phyloP scores from a whole-genome alignment of 2,329 filamentous ascomycete species.

The Pleomassaria siparia region DNA sequence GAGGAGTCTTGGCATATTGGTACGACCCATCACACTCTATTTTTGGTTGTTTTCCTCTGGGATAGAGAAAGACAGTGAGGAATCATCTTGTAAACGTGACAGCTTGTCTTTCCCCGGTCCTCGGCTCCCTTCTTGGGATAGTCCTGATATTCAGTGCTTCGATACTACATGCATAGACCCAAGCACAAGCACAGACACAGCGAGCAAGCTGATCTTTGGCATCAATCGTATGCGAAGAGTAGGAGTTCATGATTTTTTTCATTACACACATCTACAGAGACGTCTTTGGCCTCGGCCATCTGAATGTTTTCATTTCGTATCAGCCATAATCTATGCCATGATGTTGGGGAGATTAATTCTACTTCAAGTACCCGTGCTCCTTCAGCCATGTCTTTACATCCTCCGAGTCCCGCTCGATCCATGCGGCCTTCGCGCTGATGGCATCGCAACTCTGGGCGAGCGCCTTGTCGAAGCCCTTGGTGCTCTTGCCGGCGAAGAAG shows the following conservation, averaged over 20 bases:
- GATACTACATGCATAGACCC: no score
- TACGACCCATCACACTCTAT: no score
- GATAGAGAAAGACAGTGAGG: no score
- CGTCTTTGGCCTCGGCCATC: background rate
- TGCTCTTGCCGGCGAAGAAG: constrained; percentile 83
- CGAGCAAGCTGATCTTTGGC: no score
- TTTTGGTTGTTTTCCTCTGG: no score
- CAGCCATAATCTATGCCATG: constrained; percentile 1
- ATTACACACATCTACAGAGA: constrained; percentile 14
- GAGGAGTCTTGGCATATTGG: no score
- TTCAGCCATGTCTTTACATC: constrained; percentile 76
- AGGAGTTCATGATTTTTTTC: constrained; percentile 2
- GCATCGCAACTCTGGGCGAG: constrained; percentile 87
- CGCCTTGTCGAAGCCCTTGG: constrained; percentile 83
- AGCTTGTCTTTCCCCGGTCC: no score
- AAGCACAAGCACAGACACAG: no score
- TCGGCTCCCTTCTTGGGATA: no score
- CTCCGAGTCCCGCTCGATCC: constrained; percentile 73
- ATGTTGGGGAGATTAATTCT: background rate
- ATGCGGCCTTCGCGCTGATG: constrained; percentile 80
- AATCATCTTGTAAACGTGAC: no score
- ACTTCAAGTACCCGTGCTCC: constrained; percentile 61
- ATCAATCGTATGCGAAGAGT: no score
- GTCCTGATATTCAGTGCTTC: no score
- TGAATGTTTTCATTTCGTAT: background rate